Percentiles rank a stretch among this genome's conserved stretches.
Evolutionary conservation across 2,329 filamentous ascomycete species (phyloP).

Genomic region (Trichoderma polysporum): DNA sequence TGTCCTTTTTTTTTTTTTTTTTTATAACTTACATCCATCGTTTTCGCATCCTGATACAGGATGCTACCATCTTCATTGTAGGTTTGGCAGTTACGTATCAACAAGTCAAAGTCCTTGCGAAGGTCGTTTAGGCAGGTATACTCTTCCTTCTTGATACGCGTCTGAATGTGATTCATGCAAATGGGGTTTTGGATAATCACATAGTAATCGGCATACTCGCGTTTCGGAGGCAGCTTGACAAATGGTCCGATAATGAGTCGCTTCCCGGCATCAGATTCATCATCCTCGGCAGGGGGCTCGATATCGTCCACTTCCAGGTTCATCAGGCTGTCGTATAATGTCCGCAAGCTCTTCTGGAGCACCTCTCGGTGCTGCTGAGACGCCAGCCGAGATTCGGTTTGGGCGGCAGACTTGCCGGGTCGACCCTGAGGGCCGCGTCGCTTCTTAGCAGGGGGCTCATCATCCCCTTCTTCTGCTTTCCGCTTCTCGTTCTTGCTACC

Average conservation of each 20-base stretch:
- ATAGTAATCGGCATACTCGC: conserved; percentile 93
- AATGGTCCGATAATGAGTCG: conserved; percentile 92
- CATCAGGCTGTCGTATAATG: conserved; percentile 77
- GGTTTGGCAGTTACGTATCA: conserved; percentile 88
- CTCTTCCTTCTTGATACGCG: conserved; percentile 94
- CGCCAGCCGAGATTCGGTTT: conserved; percentile 51
- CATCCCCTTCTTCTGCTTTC: conserved; percentile 77
- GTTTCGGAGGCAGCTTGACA: conserved; percentile 84
- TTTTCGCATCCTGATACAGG: conserved; percentile 86
- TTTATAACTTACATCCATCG: conserved; percentile 74
- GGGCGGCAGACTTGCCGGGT: conserved; percentile 55
- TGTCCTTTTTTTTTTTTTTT: neutral
- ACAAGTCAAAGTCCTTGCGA: conserved; percentile 74
- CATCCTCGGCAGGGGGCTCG: conserved; percentile 55
- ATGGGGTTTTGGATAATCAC: conserved; percentile 89
- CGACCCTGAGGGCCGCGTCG: conserved; percentile 70
- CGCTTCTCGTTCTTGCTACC: conserved; percentile 76
- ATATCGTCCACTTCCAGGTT: conserved; percentile 77
- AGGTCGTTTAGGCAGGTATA: conserved; percentile 81
- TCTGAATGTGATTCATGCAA: conserved; percentile 92
- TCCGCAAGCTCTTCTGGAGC: conserved; percentile 77
- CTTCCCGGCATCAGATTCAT: conserved; percentile 59
- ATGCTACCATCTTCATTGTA: conserved; percentile 97
- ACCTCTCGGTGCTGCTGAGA: conserved; percentile 69
- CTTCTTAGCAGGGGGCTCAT: conserved; percentile 76